Conservation (phyloP, 768 basidiomycete genomes). For the Mycena haematopus region DNA sequence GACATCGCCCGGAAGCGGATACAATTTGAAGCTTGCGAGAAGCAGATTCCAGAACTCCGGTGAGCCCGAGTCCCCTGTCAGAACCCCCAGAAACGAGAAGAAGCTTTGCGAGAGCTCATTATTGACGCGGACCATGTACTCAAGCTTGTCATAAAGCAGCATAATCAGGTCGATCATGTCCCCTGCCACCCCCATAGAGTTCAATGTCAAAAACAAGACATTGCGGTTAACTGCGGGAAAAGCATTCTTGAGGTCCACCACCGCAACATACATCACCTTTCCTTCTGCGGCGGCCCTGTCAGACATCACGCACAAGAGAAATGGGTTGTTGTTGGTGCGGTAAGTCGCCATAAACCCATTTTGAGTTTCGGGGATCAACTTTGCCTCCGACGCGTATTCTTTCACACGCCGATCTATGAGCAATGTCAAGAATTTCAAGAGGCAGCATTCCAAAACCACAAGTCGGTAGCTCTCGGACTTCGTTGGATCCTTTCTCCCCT, state of each 20-base stretch:
- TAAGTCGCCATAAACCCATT: constrained; percentile 29
- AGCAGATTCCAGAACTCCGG: constrained; percentile 36
- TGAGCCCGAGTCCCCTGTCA: constrained; percentile 35
- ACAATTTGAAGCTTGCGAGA: constrained; percentile 29
- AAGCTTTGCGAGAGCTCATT: constrained; percentile 11
- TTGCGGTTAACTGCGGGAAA: background rate
- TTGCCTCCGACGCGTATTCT: constrained; percentile 19
- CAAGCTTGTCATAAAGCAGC: too few species aligned
- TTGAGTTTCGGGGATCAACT: constrained; percentile 36
- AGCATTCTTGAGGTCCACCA: background rate
- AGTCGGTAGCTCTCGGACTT: background rate
- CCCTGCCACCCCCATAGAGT: too few species aligned
- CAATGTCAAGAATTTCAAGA: constrained; percentile 32
- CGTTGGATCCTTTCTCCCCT: too few species aligned
- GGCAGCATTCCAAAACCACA: constrained; percentile 30
- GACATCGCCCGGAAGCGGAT: constrained; percentile 26
- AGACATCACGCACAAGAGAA: constrained; percentile 29
- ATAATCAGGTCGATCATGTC: too few species aligned
- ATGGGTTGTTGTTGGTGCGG: too few species aligned
- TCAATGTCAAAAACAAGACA: too few species aligned
- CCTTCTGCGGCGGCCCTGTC: constrained; percentile 29
- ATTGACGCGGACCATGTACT: too few species aligned
- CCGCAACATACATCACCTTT: constrained; percentile 1
- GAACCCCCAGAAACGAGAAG: constrained; percentile 31
- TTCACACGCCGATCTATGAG: constrained; percentile 31